phyloP scores from a whole-genome alignment of 176 grass and related monocot species.

The Lolium multiflorum region DNA sequence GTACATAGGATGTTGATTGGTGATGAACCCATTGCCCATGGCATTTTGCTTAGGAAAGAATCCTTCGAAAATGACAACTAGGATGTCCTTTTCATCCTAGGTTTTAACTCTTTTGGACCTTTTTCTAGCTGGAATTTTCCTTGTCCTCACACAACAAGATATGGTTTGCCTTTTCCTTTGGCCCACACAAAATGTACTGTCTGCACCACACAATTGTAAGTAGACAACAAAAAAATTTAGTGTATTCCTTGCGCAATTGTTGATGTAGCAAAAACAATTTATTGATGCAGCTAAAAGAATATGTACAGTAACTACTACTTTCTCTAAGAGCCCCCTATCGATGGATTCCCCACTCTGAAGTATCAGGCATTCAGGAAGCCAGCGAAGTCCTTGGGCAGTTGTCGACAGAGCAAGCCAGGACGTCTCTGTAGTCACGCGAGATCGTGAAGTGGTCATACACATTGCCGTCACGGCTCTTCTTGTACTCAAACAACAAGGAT shows the following conservation, averaged over 20 bases:
- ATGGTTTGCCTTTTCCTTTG: conserved; percentile 28
- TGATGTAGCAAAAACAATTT: background rate
- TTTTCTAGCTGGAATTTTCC: conserved; percentile 8
- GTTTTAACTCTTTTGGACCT: conserved; percentile 24
- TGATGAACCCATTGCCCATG: conserved; percentile 17
- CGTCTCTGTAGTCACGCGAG: conserved; percentile 68
- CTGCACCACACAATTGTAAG: conserved; percentile 11
- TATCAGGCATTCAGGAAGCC: conserved; percentile 40
- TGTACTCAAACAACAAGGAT: conserved; percentile 81
- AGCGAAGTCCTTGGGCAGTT: conserved; percentile 58
- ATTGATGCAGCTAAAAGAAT: conserved; percentile 6
- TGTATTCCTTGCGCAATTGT: background rate
- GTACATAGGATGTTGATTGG: conserved; percentile 44
- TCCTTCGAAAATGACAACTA: conserved; percentile 2
- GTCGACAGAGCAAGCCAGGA: conserved; percentile 58
- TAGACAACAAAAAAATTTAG: conserved; percentile 1
- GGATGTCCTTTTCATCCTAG: background rate
- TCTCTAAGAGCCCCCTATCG: background rate
- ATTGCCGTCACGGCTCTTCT: conserved; percentile 72
- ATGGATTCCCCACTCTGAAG: background rate
- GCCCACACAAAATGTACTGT: conserved; percentile 29
- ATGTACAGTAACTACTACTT: conserved; percentile 32
- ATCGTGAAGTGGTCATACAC: conserved; percentile 79
- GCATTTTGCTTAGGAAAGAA: conserved; percentile 22
- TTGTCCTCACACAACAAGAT: conserved; percentile 41